Evolutionary conservation across 768 basidiomycete genomes (phyloP).

Genomic region (Tylopilus subfusipes): DNA sequence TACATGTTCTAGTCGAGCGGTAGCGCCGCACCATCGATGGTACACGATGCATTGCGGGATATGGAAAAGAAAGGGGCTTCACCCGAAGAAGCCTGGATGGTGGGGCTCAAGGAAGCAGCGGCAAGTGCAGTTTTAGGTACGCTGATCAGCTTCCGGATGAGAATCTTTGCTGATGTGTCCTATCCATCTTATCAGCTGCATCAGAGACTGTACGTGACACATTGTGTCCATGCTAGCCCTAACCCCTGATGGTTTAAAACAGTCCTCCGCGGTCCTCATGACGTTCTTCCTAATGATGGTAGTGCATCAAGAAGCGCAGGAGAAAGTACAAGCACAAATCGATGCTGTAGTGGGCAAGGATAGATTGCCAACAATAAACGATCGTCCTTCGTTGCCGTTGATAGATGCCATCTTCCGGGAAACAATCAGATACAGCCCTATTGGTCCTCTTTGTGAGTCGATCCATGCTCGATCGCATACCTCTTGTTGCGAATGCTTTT

Average conservation of each 20-base stretch:
- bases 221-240: neutral
- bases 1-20: neutral
- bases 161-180: neutral
- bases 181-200: neutral
- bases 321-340: constrained; percentile 4
- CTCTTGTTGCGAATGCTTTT: neutral
- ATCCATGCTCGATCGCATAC: neutral
- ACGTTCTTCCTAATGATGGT: constrained; percentile 12
- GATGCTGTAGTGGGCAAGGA: constrained; percentile 3
- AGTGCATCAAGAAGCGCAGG: constrained; percentile 3
- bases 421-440: neutral
- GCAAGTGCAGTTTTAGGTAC: constrained; percentile 3
- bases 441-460: constrained; percentile 2
- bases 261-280: neutral
- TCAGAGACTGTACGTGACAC: constrained; percentile 4
- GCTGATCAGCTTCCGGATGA: neutral
- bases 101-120: neutral
- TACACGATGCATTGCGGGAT: neutral
- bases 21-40: neutral
- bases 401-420: constrained; percentile 10
- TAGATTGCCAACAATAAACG: constrained; percentile 1
- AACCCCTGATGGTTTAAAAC: neutral
- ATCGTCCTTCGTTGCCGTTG: constrained; percentile 8
- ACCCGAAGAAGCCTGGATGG: neutral
- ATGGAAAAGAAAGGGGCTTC: neutral